Percentiles rank a stretch among this genome's conserved stretches.
These are phyloP conservation scores for Daedaleopsis sinensis DNA, from an alignment of 768 basidiomycete species.

Conservation along the genomic window DNA sequence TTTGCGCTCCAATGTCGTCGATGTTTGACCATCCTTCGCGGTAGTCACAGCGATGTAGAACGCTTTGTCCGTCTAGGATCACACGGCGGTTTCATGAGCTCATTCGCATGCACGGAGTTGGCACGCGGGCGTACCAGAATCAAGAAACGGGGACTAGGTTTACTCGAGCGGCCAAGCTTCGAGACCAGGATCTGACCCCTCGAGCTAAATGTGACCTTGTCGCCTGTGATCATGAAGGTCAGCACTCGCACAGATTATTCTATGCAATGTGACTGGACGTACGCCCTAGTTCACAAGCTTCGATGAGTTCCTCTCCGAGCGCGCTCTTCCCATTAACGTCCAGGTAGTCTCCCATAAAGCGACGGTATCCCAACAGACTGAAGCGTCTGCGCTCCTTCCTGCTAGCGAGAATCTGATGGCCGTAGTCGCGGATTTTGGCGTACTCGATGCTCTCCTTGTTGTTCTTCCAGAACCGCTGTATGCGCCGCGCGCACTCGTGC, in stretches of 20 bases:
- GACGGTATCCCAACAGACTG: conserved; percentile 90
- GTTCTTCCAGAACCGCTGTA: conserved; percentile 98
- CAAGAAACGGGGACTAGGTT: conserved; percentile 87
- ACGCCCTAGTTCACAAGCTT: conserved; percentile 77
- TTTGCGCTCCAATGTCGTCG: conserved; percentile 78
- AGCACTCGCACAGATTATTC: background rate
- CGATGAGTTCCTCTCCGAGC: conserved; percentile 74
- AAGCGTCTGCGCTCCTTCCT: conserved; percentile 94
- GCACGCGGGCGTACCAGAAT: conserved; percentile 64
- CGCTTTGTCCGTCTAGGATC: conserved; percentile 76
- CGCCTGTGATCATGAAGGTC: conserved; percentile 47
- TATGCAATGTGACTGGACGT: conserved; percentile 26
- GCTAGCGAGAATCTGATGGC: conserved; percentile 88
- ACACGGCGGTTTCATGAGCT: background rate
- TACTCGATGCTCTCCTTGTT: conserved; percentile 94
- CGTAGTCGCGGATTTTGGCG: conserved; percentile 89
- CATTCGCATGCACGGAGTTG: background rate
- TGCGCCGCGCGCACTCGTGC: conserved; percentile 91
- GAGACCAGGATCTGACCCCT: conserved; percentile 82
- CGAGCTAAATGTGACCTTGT: conserved; percentile 83
- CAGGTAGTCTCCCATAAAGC: conserved; percentile 96
- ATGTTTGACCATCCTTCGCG: conserved; percentile 60
- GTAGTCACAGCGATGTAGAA: conserved; percentile 73
- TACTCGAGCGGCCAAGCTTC: conserved; percentile 85
- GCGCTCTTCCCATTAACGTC: conserved; percentile 82